Evolutionary conservation across 1,284 basidiomycete species (phyloP).

Genomic region (Coniferiporia weirii): DNA sequence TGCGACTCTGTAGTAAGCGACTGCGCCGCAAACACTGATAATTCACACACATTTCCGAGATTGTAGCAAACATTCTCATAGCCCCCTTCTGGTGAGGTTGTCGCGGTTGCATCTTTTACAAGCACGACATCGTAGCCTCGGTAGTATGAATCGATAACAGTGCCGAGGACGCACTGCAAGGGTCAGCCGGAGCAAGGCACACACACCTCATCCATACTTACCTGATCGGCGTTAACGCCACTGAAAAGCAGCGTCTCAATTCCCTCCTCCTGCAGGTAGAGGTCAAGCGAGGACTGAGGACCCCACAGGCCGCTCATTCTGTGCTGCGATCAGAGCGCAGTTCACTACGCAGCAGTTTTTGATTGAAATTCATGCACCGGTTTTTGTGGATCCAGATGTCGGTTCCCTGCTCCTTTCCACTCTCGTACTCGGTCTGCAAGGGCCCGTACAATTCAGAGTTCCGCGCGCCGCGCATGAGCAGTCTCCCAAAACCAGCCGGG

Average conservation of each 20-base stretch:
- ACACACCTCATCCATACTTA: conserved; percentile 22
- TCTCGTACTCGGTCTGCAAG: conserved; percentile 48
- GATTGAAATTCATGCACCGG: conserved; percentile 34
- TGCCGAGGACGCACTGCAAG: conserved; percentile 58
- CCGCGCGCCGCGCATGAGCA: conserved; percentile 54
- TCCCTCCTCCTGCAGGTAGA: conserved; percentile 58
- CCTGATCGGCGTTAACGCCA: conserved; percentile 68
- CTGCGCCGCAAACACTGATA: not conserved
- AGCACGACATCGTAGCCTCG: conserved; percentile 59
- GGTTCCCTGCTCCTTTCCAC: conserved; percentile 47
- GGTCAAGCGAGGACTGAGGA: conserved; percentile 50
- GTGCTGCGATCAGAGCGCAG: not conserved
- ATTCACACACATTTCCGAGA: conserved; percentile 41
- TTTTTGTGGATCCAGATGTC: conserved; percentile 74
- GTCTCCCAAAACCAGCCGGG: conserved; percentile 48
- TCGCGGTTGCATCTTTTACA: conserved; percentile 53
- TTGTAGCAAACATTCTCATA: conserved; percentile 57
- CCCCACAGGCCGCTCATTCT: conserved; percentile 70
- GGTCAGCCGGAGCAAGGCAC: not conserved
- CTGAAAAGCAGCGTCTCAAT: conserved; percentile 58
- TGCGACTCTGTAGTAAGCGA: conserved; percentile 23
- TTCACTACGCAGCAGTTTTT: not conserved
- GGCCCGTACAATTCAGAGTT: conserved; percentile 58
- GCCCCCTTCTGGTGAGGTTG: conserved; percentile 56
- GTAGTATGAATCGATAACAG: conserved; percentile 57